Percentiles rank a stretch among this genome's conserved stretches.
phyloP scores from a whole-genome alignment of 2,329 filamentous ascomycete species.

The Teratosphaeria destructans region DNA sequence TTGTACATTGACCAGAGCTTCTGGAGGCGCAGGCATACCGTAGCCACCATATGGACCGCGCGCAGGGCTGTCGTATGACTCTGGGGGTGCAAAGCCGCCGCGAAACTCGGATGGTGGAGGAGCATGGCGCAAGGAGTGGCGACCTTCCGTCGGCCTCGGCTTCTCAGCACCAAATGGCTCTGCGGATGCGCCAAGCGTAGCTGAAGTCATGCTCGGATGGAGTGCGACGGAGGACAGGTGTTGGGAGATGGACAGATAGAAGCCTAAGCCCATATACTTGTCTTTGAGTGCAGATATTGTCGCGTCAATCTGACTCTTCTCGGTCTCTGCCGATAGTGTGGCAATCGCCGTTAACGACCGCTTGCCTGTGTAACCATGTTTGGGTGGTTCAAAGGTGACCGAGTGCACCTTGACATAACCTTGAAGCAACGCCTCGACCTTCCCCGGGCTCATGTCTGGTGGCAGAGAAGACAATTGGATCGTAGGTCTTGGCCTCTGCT shows the following conservation, averaged over 20 bases:
- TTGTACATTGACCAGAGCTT: constrained; percentile 39
- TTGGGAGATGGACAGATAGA: constrained; percentile 67
- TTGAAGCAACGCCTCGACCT: constrained; percentile 44
- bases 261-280: constrained; percentile 74
- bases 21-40: constrained; percentile 1
- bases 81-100: constrained; percentile 64
- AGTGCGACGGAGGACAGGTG: constrained; percentile 62
- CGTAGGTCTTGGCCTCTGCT: constrained; percentile 39
- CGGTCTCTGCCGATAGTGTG: constrained; percentile 67
- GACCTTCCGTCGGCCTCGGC: constrained; percentile 14
- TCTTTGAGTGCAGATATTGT: constrained; percentile 71
- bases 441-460: constrained; percentile 45
- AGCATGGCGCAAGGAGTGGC: constrained; percentile 28
- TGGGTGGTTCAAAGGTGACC: constrained; percentile 13
- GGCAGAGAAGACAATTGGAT: constrained; percentile 45
- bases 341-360: constrained; percentile 70
- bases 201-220: constrained; percentile 5
- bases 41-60: constrained; percentile 9
- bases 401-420: constrained; percentile 17
- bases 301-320: constrained; percentile 72
- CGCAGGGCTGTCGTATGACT: constrained; percentile 57
- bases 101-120: constrained; percentile 41
- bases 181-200: constrained; percentile 3
- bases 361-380: constrained; percentile 31
- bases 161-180: constrained; percentile 24